phyloP scores from a whole-genome alignment of 352 stramenopile species.

The Globisporangium paroecandrum region DNA sequence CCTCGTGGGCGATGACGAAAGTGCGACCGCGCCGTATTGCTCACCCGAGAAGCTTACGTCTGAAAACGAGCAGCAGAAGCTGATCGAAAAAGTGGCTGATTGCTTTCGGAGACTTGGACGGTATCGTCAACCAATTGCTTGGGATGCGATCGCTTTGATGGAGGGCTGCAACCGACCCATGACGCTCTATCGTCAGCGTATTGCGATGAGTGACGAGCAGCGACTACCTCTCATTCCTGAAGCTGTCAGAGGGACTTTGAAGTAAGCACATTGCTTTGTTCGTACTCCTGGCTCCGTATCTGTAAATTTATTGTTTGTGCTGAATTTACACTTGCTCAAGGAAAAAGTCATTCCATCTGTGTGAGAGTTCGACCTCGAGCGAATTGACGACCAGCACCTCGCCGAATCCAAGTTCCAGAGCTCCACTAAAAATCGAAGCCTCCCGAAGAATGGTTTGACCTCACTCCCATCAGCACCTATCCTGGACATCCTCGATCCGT shows the following conservation, averaged over 20 bases:
- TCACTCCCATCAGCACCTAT: constrained; percentile 6
- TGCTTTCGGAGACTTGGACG: constrained; percentile 40
- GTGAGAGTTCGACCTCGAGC: constrained; percentile 61
- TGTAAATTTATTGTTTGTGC: neutral
- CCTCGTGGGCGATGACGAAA: constrained; percentile 49
- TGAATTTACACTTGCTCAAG: constrained; percentile 18
- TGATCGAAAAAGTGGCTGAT: constrained; percentile 51
- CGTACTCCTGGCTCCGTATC: neutral
- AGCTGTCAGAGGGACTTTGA: constrained; percentile 43
- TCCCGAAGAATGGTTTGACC: neutral
- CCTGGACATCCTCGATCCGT: constrained; percentile 34
- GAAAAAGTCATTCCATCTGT: constrained; percentile 47
- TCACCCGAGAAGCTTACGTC: constrained; percentile 51
- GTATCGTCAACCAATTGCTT: constrained; percentile 58
- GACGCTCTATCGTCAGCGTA: constrained; percentile 60
- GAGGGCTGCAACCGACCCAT: constrained; percentile 47
- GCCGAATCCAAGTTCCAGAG: constrained; percentile 39
- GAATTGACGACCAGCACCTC: constrained; percentile 39
- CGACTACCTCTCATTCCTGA: constrained; percentile 52
- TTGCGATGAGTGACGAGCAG: constrained; percentile 57
- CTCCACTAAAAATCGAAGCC: neutral
- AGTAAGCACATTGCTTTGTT: constrained; percentile 24
- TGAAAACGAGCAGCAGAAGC: constrained; percentile 48
- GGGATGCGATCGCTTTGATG: constrained; percentile 45
- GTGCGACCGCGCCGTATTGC: constrained; percentile 54